Base-by-base conservation (phyloP, 306 rosid genomes). In the Begonia loranthoides region DNA sequence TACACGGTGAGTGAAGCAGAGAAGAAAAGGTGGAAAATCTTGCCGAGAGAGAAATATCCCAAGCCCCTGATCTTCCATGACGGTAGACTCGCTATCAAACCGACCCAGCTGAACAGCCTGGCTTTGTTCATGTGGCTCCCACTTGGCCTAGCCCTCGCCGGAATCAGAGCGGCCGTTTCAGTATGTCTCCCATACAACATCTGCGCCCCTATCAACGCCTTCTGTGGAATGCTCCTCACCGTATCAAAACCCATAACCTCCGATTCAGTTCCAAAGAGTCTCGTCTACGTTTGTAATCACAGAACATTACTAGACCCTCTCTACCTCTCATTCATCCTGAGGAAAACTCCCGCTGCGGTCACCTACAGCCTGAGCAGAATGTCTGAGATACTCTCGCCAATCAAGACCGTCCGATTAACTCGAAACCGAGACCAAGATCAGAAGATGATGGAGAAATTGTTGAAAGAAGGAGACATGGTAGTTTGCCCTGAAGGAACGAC, bases 401-500 rank as follows among this genome's bases (percentile, higher is more conserved):
- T 84, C 52, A 76, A 62, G 51, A 89, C 95, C 14, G 90, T 79
- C 28, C 79, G 95, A 9, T 66, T 89, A 40, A 75, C 78, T 0
- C 58, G 97, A 39, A 66, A 82, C 12, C 78, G 95, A 0, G 59
- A 68, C 0, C 62, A 21, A 0, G 97, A 89, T 9, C 70, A 82
- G 0, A 38, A 38, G 39, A 65, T 71, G 71, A 85, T 89, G 79
- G 59, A 49, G 2, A 13, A 2, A 6, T 56, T 82, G 58, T 44
- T 84, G 12, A 24, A 21, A 0, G 52, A 81, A 61, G 97, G 87
- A 6, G 88, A 82, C 55, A 13, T 89, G 3, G 79, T 76, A 9
- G 84, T 89, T 34, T 84, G 97, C 54, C 93, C 97, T 0, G 97
- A 89, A 13, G 97, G 97, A 51, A 89, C 97, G 58, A 89, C 97